phyloP scores from a whole-genome alignment of 2,329 filamentous ascomycete genomes.

The Penicillium brasilianum region DNA sequence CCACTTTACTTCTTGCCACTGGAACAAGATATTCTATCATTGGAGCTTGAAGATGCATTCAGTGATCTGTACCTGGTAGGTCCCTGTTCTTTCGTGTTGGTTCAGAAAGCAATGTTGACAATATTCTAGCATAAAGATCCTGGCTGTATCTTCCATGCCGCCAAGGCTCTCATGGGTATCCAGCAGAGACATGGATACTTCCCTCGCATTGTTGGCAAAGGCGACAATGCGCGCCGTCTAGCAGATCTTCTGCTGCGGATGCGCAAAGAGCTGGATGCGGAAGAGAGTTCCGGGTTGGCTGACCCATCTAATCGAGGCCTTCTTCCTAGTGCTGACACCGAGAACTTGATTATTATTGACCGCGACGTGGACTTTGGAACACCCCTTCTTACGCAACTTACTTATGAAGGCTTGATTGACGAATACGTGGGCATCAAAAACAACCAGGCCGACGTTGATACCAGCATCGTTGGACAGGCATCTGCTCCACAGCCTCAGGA shows the following conservation, averaged over 20 bases:
- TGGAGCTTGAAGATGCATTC: constrained; percentile 88
- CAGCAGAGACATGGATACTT: constrained; percentile 93
- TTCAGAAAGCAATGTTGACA: constrained; percentile 2
- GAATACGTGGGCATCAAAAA: constrained; percentile 90
- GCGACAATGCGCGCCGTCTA: constrained; percentile 87
- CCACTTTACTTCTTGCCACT: constrained; percentile 89
- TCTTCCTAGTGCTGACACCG: constrained; percentile 82
- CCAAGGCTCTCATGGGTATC: constrained; percentile 90
- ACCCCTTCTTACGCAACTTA: constrained; percentile 88
- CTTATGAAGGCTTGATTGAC: constrained; percentile 94
- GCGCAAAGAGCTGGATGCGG: constrained; percentile 87
- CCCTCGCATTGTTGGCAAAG: constrained; percentile 91
- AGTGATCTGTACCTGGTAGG: constrained; percentile 79
- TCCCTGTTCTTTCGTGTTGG: neutral
- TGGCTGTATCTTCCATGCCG: constrained; percentile 84
- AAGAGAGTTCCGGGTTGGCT: constrained; percentile 67
- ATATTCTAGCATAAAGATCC: constrained; percentile 75
- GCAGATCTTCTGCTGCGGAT: constrained; percentile 87
- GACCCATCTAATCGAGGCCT: constrained; percentile 65
- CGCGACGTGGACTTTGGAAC: constrained; percentile 94
- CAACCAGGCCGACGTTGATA: constrained; percentile 91
- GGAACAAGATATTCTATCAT: constrained; percentile 86
- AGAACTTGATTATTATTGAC: constrained; percentile 93
- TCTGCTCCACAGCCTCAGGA: constrained; percentile 60
- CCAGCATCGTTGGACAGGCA: constrained; percentile 79